These are phyloP conservation scores for Butyriboletus appendiculatus DNA, from an alignment of 1,284 basidiomycete genomes.

Conservation along the genomic window DNA sequence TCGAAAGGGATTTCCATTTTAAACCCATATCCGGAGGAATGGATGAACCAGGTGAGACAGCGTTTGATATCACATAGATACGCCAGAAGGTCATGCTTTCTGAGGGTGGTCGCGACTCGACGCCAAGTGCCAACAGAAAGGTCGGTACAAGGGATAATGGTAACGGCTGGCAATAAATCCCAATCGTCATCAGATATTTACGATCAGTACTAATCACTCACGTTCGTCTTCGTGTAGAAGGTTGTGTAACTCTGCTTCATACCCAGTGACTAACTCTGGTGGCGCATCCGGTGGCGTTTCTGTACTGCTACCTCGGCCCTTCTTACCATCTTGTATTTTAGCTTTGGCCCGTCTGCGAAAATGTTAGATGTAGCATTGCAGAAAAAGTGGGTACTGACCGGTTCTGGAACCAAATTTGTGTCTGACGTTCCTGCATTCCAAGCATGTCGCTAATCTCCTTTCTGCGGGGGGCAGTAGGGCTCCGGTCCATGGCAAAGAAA, in stretches of 20 bases:
- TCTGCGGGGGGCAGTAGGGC: constrained; percentile 67
- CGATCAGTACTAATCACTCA: constrained; percentile 38
- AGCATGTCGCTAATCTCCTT: constrained; percentile 72
- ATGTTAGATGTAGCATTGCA: constrained; percentile 1
- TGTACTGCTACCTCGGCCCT: constrained; percentile 38
- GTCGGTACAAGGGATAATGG: constrained; percentile 72
- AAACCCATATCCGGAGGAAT: constrained; percentile 68
- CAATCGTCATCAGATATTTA: constrained; percentile 8
- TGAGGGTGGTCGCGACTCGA: constrained; percentile 57
- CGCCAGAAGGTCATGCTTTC: constrained; percentile 67
- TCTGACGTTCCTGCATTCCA: constrained; percentile 84
- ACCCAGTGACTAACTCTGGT: constrained; percentile 52
- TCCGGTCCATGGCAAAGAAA: constrained; percentile 66
- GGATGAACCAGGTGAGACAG: constrained; percentile 76
- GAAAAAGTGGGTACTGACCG: constrained; percentile 45
- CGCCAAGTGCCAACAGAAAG: constrained; percentile 76
- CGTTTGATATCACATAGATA: constrained; percentile 68
- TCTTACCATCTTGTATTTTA: constrained; percentile 66
- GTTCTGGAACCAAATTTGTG: constrained; percentile 88
- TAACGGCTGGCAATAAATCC: constrained; percentile 52
- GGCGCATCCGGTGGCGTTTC: constrained; percentile 51
- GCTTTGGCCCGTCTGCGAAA: constrained; percentile 71
- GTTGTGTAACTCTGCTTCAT: constrained; percentile 58
- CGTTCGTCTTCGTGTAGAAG: constrained; percentile 74
- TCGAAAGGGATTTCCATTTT: constrained; percentile 82